A percentile compares a stretch with the other conserved stretches of the same genome.
These are phyloP conservation scores for Phytophthora constricta DNA, from an alignment of 352 stramenopile species.

Conservation along the genomic window DNA sequence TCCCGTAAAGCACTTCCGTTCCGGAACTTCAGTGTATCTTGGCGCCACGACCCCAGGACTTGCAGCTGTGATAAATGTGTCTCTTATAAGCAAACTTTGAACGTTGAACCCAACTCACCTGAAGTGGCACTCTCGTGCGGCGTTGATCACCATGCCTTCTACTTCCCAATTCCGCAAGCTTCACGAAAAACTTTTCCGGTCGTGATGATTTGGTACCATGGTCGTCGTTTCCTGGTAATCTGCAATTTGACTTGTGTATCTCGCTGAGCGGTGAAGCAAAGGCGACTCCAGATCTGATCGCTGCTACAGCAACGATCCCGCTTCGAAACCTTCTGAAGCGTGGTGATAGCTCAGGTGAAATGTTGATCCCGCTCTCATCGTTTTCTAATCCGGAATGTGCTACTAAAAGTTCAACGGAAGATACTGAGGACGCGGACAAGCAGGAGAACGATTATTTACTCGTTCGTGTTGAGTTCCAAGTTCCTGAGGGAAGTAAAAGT, in stretches of 20 bases:
- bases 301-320: slow-evolving; percentile 57
- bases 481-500: slow-evolving; percentile 32
- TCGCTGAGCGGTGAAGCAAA: slow-evolving; percentile 75
- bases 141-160: slow-evolving; percentile 85
- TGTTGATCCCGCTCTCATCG: slow-evolving; percentile 47
- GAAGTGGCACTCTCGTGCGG: slow-evolving; percentile 39
- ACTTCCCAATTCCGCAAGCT: slow-evolving; percentile 83
- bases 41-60: slow-evolving; percentile 55
- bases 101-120: slow-evolving; percentile 9
- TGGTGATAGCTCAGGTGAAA: slow-evolving; percentile 36
- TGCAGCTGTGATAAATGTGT: slow-evolving; percentile 66
- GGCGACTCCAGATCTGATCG: slow-evolving; percentile 68
- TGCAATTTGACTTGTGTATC: slow-evolving; percentile 81
- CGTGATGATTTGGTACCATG: slow-evolving; percentile 80
- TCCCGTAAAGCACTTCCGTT: slow-evolving; percentile 71
- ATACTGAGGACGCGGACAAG: slow-evolving; percentile 21
- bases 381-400: slow-evolving; percentile 27
- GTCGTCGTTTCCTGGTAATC: slow-evolving; percentile 71
- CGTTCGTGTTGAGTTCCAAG: slow-evolving; percentile 59
- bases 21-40: slow-evolving; percentile 83
- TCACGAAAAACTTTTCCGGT: slow-evolving; percentile 78
- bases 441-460: slow-evolving; percentile 49
- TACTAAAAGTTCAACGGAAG: neutral
- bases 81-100: slow-evolving; percentile 30
- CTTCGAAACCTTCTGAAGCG: slow-evolving; percentile 51